Base-by-base conservation (phyloP, 106 monocot genomes). In the Vanilla planifolia region DNA sequence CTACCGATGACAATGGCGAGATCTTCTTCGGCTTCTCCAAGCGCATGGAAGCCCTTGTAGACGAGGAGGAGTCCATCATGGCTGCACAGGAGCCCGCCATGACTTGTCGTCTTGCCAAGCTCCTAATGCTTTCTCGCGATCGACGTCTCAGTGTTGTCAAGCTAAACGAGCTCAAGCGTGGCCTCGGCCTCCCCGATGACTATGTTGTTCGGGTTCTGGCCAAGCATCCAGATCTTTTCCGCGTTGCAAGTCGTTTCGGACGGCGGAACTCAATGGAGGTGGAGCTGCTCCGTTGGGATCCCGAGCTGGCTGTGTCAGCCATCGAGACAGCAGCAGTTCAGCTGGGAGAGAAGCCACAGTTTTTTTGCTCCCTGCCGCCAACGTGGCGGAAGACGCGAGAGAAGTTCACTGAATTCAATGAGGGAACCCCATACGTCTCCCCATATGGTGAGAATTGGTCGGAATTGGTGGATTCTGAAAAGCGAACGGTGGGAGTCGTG, bases 141-240 rank as follows among this genome's bases (percentile, higher is more conserved):
- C 88, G 67, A 37, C 59, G 73, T 24, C 56, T 98, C 43, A 77
- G 78, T 51, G 82, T 88, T 29, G 63, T 77, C 25, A 98, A 98
- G 62, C 56, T 98, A 14, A 70, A 71, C 32, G 84, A 74, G 65
- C 55, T 98, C 44, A 85, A 82, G 73, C 79, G 84, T 14, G 53
- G 70, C 24, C 63, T 98, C 43, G 91, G 98, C 22, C 67, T 98
- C 41, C 79, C 85, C 29, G 98, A 98, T 51, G 91, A 98, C 26
- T 98, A 79, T 46, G 9, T 88, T 19, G 51, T 98, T 22, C 73
- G 87, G 29, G 67, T 98, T 25, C 36, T 77, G 5, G 66, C 84
- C n/a, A 69, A 48, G 15, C 29, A 77, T 48, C 71, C 84, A 6
- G 77, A 88, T 4, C 60, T 55, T 33, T 98, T 98, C 67, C 71